A percentile compares a stretch with the other conserved stretches of the same genome.
These are phyloP conservation scores for Pseudogymnoascus sp. DNA, from an alignment of 2,329 filamentous ascomycete genomes.

Conservation along the genomic window DNA sequence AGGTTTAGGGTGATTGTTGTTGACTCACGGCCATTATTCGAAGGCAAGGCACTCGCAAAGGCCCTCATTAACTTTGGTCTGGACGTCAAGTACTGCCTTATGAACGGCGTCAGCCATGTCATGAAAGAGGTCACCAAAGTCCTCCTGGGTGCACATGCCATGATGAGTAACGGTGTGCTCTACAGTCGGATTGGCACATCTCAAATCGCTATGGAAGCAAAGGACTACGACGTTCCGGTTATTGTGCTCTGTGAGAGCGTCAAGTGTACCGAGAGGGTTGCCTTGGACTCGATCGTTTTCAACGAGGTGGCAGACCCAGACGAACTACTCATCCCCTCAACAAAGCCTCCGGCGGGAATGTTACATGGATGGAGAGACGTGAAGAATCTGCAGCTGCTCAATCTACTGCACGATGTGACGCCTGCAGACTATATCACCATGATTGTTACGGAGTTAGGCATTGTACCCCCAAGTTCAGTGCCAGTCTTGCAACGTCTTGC, in stretches of 20 bases:
- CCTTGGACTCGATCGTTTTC: constrained; percentile 84
- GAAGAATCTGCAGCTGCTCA: constrained; percentile 55
- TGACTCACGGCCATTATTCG: constrained; percentile 66
- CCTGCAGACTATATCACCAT: constrained; percentile 79
- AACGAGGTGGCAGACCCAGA: constrained; percentile 84
- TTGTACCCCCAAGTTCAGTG: constrained; percentile 78
- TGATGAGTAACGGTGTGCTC: constrained; percentile 90
- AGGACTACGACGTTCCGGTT: constrained; percentile 69
- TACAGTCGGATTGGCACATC: constrained; percentile 85
- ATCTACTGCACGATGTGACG: constrained; percentile 88
- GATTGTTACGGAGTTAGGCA: constrained; percentile 87
- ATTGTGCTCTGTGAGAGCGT: constrained; percentile 89
- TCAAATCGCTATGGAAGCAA: constrained; percentile 76
- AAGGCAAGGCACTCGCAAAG: constrained; percentile 66
- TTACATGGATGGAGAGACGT: constrained; percentile 53
- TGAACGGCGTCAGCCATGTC: constrained; percentile 69
- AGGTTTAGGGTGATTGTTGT: constrained; percentile 79
- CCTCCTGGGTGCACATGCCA: constrained; percentile 82
- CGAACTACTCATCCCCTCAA: constrained; percentile 42
- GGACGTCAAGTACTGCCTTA: constrained; percentile 72
- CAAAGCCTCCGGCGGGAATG: constrained; percentile 28
- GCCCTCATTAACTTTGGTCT: constrained; percentile 63
- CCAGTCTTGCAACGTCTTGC: constrained; percentile 58
- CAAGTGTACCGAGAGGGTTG: constrained; percentile 88
- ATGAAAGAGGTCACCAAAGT: constrained; percentile 59